Conservation (phyloP, 495 filamentous ascomycete species). For the Aspergillus funiculosus region DNA sequence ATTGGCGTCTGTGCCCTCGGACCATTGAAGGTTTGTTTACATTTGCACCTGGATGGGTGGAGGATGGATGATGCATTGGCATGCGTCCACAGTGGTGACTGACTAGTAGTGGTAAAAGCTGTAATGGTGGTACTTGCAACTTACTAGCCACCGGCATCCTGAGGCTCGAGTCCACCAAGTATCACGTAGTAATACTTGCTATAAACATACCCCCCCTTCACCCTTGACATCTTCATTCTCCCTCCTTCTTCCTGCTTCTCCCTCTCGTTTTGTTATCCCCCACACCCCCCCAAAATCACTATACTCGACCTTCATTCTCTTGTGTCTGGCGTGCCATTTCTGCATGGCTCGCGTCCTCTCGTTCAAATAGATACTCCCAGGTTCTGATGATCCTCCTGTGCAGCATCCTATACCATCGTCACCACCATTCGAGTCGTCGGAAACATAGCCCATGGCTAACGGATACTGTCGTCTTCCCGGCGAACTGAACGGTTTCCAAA, state of each 20-base stretch:
- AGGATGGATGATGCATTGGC: conserved; percentile 35
- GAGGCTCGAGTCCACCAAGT: neutral
- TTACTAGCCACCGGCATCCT: conserved; percentile 23
- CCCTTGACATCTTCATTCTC: conserved; percentile 18
- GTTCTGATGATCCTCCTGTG: conserved; percentile 13
- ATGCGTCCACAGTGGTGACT: conserved; percentile 38
- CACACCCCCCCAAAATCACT: conserved; percentile 4
- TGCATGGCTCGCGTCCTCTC: conserved; percentile 1
- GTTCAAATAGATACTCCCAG: neutral
- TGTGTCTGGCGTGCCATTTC: neutral
- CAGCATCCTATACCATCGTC: conserved; percentile 1
- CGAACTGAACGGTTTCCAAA: conserved; percentile 32
- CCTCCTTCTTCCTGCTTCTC: conserved; percentile 13
- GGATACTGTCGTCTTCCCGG: conserved; percentile 30
- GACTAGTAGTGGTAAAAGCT: no score
- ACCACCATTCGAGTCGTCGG: conserved; percentile 7
- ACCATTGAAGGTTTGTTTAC: conserved; percentile 40
- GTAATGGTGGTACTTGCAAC: no score
- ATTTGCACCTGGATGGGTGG: no score
- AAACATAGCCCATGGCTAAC: conserved; percentile 42
- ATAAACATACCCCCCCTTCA: conserved; percentile 41
- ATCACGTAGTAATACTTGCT: conserved; percentile 12
- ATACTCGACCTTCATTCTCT: no score
- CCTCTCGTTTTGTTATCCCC: neutral
- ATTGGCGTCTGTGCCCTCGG: conserved; percentile 35